Evolutionary conservation across 805 yeast species (phyloP).

Genomic region (Starmerella vaccinii): DNA sequence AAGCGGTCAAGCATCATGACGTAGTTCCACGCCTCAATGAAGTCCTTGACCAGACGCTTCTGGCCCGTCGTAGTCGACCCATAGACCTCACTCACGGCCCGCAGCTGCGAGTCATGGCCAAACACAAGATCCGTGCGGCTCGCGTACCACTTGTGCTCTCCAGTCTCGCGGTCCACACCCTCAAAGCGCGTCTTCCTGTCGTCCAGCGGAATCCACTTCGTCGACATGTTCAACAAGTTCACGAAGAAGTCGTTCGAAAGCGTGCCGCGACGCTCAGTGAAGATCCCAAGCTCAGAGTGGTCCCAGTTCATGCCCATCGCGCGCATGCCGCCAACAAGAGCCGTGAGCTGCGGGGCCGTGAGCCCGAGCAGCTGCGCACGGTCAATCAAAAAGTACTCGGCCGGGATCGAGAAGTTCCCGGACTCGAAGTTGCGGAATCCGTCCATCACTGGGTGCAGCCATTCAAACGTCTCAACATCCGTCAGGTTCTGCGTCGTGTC

Average conservation of each 20-base stretch:
- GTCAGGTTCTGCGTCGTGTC: constrained; percentile 18
- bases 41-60: constrained; percentile 17
- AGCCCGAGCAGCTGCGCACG: constrained; percentile 20
- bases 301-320: constrained; percentile 20
- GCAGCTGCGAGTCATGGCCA: constrained; percentile 20
- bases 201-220: constrained; percentile 19
- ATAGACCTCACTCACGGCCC: constrained; percentile 20
- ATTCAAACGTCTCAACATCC: constrained; percentile 18
- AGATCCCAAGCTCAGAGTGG: constrained; percentile 14
- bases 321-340: constrained; percentile 21
- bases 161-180: constrained; percentile 18
- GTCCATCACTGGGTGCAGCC: constrained; percentile 23
- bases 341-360: constrained; percentile 20
- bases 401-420: constrained; percentile 16
- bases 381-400: constrained; percentile 21
- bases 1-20: constrained; percentile 23
- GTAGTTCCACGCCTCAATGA: constrained; percentile 21
- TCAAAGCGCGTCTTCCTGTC: constrained; percentile 18
- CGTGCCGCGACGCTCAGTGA: constrained; percentile 15
- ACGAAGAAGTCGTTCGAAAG: constrained; percentile 21
- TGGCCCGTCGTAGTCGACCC: constrained; percentile 14
- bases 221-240: constrained; percentile 17
- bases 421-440: constrained; percentile 22
- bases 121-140: constrained; percentile 19
- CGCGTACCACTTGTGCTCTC: constrained; percentile 19